Evolutionary conservation across 140 eudicot genomes (phyloP).

Genomic region (Oenanthe javanica): DNA sequence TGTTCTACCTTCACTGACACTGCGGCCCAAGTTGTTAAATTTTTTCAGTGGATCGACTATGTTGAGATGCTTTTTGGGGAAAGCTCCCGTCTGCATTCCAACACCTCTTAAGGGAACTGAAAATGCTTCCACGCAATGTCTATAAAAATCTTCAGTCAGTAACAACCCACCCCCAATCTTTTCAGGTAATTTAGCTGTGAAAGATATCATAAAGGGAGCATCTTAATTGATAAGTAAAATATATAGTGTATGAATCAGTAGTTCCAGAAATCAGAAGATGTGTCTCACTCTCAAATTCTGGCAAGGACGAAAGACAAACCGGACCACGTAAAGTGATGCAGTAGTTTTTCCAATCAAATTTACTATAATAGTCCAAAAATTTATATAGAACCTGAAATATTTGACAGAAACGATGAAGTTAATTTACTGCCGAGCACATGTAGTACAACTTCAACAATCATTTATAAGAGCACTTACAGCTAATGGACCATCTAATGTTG

Average conservation of each 20-base stretch:
- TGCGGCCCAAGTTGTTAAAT: conserved; percentile 84
- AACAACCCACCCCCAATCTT: conserved; percentile 26
- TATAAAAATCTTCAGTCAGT: conserved; percentile 52
- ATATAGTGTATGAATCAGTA: not conserved
- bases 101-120: conserved; percentile 40
- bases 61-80: conserved; percentile 61
- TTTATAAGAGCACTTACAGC: conserved; percentile 37
- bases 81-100: conserved; percentile 23
- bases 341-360: conserved; percentile 82
- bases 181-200: conserved; percentile 55
- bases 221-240: not conserved
- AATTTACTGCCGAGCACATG: not conserved
- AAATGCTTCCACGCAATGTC: conserved; percentile 44
- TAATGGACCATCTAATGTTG: conserved; percentile 60
- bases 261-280: conserved; percentile 2
- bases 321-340: conserved; percentile 76
- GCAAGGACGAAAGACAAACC: conserved; percentile 63
- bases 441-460: not conserved
- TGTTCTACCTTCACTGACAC: conserved; percentile 75
- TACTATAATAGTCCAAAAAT: conserved; percentile 79
- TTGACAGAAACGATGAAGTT: conserved; percentile 10
- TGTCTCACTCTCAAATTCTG: conserved; percentile 54
- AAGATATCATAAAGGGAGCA: not conserved
- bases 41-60: conserved; percentile 83
- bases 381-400: conserved; percentile 61